Evolutionary conservation across 2,329 filamentous ascomycete species (phyloP), one percentile per base, ranked within the genome.

Genomic region (Paramyrothecium sp.): DNA sequence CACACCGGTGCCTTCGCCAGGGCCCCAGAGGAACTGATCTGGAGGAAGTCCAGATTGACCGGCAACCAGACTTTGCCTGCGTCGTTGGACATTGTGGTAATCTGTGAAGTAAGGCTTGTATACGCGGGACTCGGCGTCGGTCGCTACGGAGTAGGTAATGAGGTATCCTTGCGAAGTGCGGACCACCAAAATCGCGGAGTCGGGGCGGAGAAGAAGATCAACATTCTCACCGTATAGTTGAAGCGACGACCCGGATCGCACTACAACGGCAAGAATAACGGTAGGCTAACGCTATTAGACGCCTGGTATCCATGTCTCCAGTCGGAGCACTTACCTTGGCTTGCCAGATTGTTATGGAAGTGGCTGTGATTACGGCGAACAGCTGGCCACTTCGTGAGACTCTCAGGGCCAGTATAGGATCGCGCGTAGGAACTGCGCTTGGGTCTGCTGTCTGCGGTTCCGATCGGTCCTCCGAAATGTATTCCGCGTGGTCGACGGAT

Each of bases 311-410:
- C 19, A 30, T 10, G 10, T 4, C 19, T n/a, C 13, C 13, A 46
- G 41, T 20, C 41, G 4, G 41, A 20, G 41, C 41, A 46, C 80
- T 59, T 81, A 92, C 92, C 83, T 94, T 94, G 56, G 91, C 94
- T 77, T 99, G 95, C 95, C 95, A 99, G 63, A 99, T 83, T n/a
- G 90, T 92, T 72, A 99, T 86, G 13, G 90, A 90, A 2, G 90
- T 90, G 5, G 84, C 78, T 1, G 94, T 97, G 69, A 97, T 91
- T 51, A 92, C 92, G 54, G 91, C 91, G 75, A 99, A 97, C 60
- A 86, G 77, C 67, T 93, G 89, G 46, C 93, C 93, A 56, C 84
- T 88, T 49, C 93, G 86, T 2, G 93, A 90, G 46, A 92, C 84
- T 61, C 87, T 86, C 55, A 97, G 78, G 7, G 90, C 90, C 60